A percentile compares a stretch with the other conserved stretches of the same genome.
phyloP scores from a whole-genome alignment of 371 early-diverging fungal genomes.

The Conidiobolus incongruus region DNA sequence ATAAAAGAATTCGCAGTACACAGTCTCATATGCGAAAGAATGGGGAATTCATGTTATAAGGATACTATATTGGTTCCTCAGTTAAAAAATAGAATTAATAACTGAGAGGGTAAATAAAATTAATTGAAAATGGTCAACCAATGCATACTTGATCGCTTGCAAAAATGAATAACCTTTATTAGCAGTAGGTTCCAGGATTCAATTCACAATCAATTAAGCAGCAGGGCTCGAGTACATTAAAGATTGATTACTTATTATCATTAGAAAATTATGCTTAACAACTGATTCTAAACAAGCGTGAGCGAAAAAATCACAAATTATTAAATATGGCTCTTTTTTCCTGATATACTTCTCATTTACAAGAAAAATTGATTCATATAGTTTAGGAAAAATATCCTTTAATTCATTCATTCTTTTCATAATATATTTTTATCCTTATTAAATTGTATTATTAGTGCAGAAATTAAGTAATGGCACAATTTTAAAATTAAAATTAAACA shows the following conservation, averaged over 20 bases:
- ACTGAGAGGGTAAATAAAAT: not conserved
- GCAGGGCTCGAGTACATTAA: not conserved
- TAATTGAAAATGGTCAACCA: not conserved
- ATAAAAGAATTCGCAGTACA: not conserved
- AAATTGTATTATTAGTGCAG: no score
- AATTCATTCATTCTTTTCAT: no score
- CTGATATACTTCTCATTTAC: not conserved
- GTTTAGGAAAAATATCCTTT: no score
- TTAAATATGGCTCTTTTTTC: not conserved
- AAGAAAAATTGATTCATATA: not conserved
- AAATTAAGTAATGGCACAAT: no score
- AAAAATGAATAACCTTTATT: not conserved
- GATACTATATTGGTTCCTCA: not conserved
- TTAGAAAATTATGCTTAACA: not conserved
- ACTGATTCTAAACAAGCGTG: slow-evolving; percentile 6
- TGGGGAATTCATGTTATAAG: not conserved
- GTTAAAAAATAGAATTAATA: not conserved
- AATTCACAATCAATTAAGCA: not conserved
- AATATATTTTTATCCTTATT: no score
- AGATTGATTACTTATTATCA: not conserved
- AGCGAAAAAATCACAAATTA: not conserved
- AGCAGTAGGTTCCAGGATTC: not conserved
- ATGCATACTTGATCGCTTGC: not conserved
- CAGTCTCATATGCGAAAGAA: not conserved
- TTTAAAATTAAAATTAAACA: no score